phyloP scores from a whole-genome alignment of 106 monocot species.

The Hemerocallis citrina region DNA sequence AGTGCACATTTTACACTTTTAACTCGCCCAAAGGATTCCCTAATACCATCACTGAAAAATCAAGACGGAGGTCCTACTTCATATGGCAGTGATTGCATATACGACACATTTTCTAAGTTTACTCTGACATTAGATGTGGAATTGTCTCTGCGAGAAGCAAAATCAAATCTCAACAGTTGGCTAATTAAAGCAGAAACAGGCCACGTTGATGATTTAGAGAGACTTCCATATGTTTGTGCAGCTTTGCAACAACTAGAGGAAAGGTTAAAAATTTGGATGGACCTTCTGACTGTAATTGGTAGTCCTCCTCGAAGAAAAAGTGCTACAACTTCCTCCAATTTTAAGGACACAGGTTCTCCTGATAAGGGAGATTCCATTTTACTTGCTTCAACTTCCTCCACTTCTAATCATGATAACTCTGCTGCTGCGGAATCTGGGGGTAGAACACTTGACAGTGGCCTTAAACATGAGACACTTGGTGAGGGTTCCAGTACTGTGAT shows the following conservation, averaged over 20 bases:
- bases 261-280: constrained; percentile 69
- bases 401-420: not conserved
- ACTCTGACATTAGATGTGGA: constrained; percentile 80
- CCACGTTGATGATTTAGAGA: constrained; percentile 89
- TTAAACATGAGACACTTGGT: constrained; percentile 7
- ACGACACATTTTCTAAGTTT: constrained; percentile 74
- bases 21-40: constrained; percentile 64
- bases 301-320: constrained; percentile 24
- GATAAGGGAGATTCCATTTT: constrained; percentile 8
- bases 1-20: constrained; percentile 58
- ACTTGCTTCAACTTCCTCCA: not conserved
- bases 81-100: constrained; percentile 7
- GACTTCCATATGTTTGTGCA: constrained; percentile 81
- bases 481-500: not conserved
- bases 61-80: constrained; percentile 3
- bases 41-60: constrained; percentile 45
- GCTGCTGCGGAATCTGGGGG: not conserved
- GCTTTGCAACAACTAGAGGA: constrained; percentile 82
- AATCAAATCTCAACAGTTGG: constrained; percentile 61
- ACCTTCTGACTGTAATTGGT: constrained; percentile 18
- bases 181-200: constrained; percentile 60
- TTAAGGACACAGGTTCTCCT: not conserved
- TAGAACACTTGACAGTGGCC: not conserved
- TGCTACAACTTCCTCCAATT: too few relatives aligned
- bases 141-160: constrained; percentile 70